Evolutionary conservation across 768 basidiomycete species (phyloP).

Genomic region (Leucocoprinus birnbaumii): DNA sequence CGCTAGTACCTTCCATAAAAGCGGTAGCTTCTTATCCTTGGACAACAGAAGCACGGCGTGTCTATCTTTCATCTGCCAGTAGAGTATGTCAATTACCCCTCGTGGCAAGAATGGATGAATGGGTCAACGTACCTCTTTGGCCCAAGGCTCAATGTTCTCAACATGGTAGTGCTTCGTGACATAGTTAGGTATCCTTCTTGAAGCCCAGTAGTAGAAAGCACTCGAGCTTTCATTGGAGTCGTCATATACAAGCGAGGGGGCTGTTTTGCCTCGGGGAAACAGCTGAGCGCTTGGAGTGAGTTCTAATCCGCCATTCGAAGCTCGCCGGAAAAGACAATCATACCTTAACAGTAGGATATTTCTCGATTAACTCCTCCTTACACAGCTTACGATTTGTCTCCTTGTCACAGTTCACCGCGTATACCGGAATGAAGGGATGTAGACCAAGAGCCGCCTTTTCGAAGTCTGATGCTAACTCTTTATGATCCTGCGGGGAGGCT

Average conservation of each 20-base stretch:
- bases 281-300: conserved; percentile 34
- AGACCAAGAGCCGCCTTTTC: conserved; percentile 77
- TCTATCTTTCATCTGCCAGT: conserved; percentile 31
- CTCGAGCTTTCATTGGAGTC: conserved; percentile 59
- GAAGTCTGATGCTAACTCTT: conserved; percentile 80
- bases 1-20: conserved; percentile 75
- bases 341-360: conserved; percentile 91
- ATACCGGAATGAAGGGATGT: conserved; percentile 79
- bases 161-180: conserved; percentile 55
- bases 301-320: background rate
- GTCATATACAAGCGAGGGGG: conserved; percentile 64
- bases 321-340: background rate
- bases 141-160: conserved; percentile 60
- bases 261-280: conserved; percentile 71
- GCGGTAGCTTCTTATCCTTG: conserved; percentile 70
- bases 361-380: conserved; percentile 76
- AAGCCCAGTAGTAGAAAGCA: conserved; percentile 72
- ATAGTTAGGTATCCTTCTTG: conserved; percentile 69
- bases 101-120: background rate
- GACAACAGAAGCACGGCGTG: conserved; percentile 66
- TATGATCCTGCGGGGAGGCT: conserved; percentile 60
- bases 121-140: conserved; percentile 53
- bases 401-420: conserved; percentile 88
- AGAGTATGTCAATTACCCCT: background rate
- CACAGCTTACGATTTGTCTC: conserved; percentile 78